These are phyloP conservation scores for Calonectria honghensis DNA, from an alignment of 2,329 filamentous ascomycete species.

Conservation along the genomic window DNA sequence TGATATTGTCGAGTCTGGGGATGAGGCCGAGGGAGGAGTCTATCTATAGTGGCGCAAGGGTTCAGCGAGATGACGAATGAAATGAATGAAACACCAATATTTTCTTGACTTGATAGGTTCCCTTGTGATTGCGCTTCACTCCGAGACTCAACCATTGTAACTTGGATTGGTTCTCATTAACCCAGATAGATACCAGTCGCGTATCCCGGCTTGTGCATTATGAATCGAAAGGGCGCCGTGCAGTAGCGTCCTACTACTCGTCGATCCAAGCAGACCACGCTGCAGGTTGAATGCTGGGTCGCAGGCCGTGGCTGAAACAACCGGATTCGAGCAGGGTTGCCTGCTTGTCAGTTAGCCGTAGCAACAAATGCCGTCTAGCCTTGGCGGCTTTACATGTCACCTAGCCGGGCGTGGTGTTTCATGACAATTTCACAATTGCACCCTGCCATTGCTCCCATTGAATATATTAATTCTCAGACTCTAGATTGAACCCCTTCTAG, in stretches of 20 bases:
- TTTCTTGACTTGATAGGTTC: not conserved
- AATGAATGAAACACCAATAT: not conserved
- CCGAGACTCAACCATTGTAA: too few relatives aligned
- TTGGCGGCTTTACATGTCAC: not conserved
- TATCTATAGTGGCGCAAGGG: not conserved
- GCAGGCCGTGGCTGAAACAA: constrained; percentile 12
- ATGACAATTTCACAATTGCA: not conserved
- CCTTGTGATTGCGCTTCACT: too few relatives aligned
- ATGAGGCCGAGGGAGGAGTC: not conserved
- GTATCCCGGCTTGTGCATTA: not conserved
- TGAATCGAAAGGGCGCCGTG: not conserved
- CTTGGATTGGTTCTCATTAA: too few relatives aligned
- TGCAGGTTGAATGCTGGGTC: not conserved
- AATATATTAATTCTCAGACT: constrained; percentile 15
- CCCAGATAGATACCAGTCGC: too few relatives aligned
- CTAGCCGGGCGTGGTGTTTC: not conserved
- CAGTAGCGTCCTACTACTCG: not conserved
- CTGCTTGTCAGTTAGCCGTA: not conserved
- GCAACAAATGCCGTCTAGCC: not conserved
- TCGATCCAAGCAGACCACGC: not conserved
- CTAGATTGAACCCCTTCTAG: constrained; percentile 20
- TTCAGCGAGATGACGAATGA: too few relatives aligned
- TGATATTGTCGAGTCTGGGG: not conserved
- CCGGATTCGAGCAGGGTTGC: not conserved
- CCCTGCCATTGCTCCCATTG: not conserved